Conservation (phyloP, 2,329 filamentous ascomycete genomes). For the Tolypocladium inflatum region DNA sequence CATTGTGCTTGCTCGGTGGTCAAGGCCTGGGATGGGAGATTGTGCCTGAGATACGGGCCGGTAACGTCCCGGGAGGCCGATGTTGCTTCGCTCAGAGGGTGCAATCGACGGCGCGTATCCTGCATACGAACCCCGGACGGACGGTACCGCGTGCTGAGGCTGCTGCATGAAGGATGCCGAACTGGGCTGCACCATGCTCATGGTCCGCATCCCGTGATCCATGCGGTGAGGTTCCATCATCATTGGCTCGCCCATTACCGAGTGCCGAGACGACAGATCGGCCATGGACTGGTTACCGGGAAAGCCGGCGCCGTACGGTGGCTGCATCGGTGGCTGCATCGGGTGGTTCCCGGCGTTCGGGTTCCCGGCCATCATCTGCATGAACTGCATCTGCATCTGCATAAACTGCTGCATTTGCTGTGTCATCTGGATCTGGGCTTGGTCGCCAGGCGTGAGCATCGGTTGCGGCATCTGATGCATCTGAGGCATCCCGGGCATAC, state of each 20-base stretch:
- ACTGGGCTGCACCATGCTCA: slow-evolving; percentile 75
- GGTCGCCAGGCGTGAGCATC: slow-evolving; percentile 51
- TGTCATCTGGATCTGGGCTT: slow-evolving; percentile 69
- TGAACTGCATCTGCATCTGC: slow-evolving; percentile 92
- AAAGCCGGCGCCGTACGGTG: slow-evolving; percentile 14
- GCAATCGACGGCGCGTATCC: slow-evolving; percentile 87
- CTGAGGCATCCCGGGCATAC: slow-evolving; percentile 14
- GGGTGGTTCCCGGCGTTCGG: slow-evolving; percentile 13
- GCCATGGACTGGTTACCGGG: slow-evolving; percentile 30
- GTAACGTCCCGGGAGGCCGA: slow-evolving; percentile 84
- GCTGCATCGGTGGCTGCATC: slow-evolving; percentile 21
- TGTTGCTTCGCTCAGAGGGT: slow-evolving; percentile 88
- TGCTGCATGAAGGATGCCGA: slow-evolving; percentile 48
- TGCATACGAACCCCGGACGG: slow-evolving; percentile 24
- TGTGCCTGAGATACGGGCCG: slow-evolving; percentile 67
- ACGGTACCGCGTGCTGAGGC: slow-evolving; percentile 22
- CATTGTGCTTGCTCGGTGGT: slow-evolving; percentile 24
- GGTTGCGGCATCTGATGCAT: slow-evolving; percentile 35
- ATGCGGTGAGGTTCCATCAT: slow-evolving; percentile 32
- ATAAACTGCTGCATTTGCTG: slow-evolving; percentile 82
- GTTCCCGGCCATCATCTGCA: slow-evolving; percentile 64
- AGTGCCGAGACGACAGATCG: slow-evolving; percentile 33
- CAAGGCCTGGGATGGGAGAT: slow-evolving; percentile 14
- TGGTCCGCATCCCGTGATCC: slow-evolving; percentile 51
- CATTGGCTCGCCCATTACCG: slow-evolving; percentile 36